These are phyloP conservation scores for Thalia dealbata DNA, from an alignment of 176 grass and related monocot species.

Conservation along the genomic window DNA sequence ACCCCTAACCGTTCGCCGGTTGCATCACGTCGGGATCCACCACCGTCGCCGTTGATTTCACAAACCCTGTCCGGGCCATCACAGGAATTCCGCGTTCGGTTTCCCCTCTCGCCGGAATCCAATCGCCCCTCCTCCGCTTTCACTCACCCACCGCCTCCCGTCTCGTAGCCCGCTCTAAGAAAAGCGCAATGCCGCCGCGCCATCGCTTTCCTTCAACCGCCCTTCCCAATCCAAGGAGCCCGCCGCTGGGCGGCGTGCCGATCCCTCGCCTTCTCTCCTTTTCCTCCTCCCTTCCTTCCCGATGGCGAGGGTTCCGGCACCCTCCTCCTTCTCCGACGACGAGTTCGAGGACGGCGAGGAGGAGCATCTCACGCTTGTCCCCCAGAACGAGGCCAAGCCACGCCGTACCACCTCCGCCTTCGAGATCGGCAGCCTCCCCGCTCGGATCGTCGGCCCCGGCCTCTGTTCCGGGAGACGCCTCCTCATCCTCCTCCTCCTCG, in stretches of 20 bases:
- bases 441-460: constrained; percentile 15
- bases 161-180: neutral
- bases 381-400: constrained; percentile 36
- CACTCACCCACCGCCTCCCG: no score
- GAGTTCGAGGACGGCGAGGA: constrained; percentile 47
- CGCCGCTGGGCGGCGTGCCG: neutral
- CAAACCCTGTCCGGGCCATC: neutral
- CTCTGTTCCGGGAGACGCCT: constrained; percentile 36
- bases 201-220: neutral
- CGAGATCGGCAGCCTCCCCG: constrained; percentile 23
- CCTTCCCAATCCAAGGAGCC: neutral
- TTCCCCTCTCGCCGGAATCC: neutral
- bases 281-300: neutral
- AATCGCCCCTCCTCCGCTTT: neutral
- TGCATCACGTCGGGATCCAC: no score
- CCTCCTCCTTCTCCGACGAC: constrained; percentile 26
- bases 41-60: neutral
- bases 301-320: constrained; percentile 39
- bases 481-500: constrained; percentile 38
- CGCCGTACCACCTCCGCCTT: neutral
- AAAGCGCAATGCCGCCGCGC: neutral
- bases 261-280: neutral
- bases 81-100: neutral
- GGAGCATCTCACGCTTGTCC: constrained; percentile 63
- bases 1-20: no score